Evolutionary conservation across 176 grass and related monocot species (phyloP), one percentile per base, ranked within the genome.

Genomic region (Avena atlantica): DNA sequence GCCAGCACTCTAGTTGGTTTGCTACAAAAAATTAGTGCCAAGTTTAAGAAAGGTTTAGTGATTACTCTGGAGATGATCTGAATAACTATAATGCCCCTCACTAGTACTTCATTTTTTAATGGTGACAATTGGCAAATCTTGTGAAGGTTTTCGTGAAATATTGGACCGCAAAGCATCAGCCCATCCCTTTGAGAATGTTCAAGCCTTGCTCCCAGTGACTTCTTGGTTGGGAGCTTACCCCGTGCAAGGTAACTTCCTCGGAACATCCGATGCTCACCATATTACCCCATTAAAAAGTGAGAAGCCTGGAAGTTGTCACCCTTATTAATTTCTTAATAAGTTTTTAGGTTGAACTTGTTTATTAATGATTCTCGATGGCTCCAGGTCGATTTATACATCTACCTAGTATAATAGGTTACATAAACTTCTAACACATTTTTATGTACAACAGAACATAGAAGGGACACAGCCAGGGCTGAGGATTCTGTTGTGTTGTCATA

Each of bases 151-250:
- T 76, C 88, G 84, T 4, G 95, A 98, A 95, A 86, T 93, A 23
- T 87, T 98, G 93, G 95, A 93, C 69, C 89, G 78, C 11, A 95
- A 93, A 88, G 89, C 93, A 40, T 92, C 89, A 44, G 91, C 93
- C 15, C 95, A 98, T 88, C 93, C 95, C 58, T 98, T 95, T 81
- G 95, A 98, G 86, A 98, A 92, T 78, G 93, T 98, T 85, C 95
- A 98, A 63, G 89, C 93, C 57, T 85, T 98, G 80, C 89, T 98
- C 79, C 93, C 93, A 37, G 83, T 91, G 85, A 92, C 90, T 89
- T 95, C 95, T 83, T 98, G 95, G 95, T 87, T 98, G 58, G 88
- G 88, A 82, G 65, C 80, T 60, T 87, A 93, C 77, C 93, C 93
- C 6, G 84, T 98, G 74, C 86, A 81, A 87, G 93, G 95, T 98